Evolutionary conservation across 441 rosid genomes (phyloP).

Genomic region (Kokia cookei): DNA sequence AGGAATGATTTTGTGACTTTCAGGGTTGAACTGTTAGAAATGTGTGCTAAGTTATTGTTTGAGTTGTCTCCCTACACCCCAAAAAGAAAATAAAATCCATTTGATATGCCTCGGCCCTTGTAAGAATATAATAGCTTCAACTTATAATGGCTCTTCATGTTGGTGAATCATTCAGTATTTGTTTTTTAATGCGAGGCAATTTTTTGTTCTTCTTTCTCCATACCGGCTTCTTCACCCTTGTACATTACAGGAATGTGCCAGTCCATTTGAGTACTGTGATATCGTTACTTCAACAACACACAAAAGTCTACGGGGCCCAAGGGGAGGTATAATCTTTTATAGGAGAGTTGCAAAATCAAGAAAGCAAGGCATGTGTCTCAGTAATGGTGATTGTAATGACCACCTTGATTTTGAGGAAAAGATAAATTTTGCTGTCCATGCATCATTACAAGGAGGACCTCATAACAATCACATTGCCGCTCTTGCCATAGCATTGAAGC

Average conservation of each 20-base stretch:
- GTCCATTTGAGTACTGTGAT: conserved; percentile 95
- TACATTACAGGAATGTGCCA: conserved; percentile 58
- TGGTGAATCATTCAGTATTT: neutral
- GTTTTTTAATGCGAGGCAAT: neutral
- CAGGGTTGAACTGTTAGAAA: neutral
- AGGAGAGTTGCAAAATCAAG: conserved; percentile 67
- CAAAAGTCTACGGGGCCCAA: conserved; percentile 91
- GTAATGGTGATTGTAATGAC: conserved; percentile 37
- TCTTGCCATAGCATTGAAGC: conserved; percentile 92
- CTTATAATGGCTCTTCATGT: too few species aligned
- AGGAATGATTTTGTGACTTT: neutral
- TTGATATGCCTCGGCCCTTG: neutral
- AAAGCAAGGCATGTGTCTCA: conserved; percentile 43
- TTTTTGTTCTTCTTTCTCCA: neutral
- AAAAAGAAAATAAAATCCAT: neutral
- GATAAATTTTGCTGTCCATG: conserved; percentile 88
- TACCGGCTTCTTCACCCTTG: neutral
- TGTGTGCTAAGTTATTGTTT: neutral
- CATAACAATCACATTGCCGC: conserved; percentile 98
- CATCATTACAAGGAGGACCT: conserved; percentile 96
- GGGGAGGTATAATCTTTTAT: conserved; percentile 95
- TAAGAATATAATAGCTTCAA: neutral
- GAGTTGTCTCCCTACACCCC: neutral
- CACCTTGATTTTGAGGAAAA: conserved; percentile 77
- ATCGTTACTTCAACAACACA: conserved; percentile 97